Evolutionary conservation across 331 rosid species (phyloP), one percentile per base, ranked within the genome.

Genomic region (Pyrus hybrid): DNA sequence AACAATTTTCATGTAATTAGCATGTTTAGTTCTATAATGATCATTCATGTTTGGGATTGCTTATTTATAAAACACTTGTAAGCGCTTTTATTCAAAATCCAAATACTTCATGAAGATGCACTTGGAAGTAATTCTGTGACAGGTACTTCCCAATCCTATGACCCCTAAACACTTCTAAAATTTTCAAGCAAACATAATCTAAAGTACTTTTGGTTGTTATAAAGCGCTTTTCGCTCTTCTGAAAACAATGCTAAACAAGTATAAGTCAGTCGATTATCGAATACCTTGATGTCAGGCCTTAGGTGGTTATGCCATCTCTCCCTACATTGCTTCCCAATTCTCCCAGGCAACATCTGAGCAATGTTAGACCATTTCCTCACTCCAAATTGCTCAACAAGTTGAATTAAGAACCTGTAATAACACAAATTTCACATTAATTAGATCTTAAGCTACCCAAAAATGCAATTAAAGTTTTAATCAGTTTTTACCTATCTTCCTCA

Each of bases 241-340:
- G 0, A 13, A 43, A 43, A 43, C 16, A 43, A 12, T 43, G 16
- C 6, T 41, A 43, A 43, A 43, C 49, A 4, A 12, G 49, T 13
- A 43, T 13, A 11, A 13, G 16, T 43, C 5, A 0, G 16, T 43
- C 16, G 2, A 43, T 18, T 17, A 67, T 22, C 29, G 18, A 68
- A 49, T 68, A 94, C 99, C 97, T 92, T 94, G 73, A 94, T 94
- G 80, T 92, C 96, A 23, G 99, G 97, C 79, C 91, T 86, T 63
- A 91, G 84, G 77, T 94, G 99, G 76, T 94, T 94, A 77, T 94
- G 97, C 98, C 98, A 94, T 78, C 98, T 83, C 79, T 94, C 99
- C 83, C 99, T 86, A 63, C 99, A 94, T n/a, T 92, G 99, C 77
- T 94, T 94, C 37, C 99, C 96, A 53, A 94, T 94, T 80, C 97